Percentiles rank a stretch among this genome's conserved stretches.
phyloP scores from a whole-genome alignment of 2,329 filamentous ascomycete species.

The Pochonia chlamydosporia region DNA sequence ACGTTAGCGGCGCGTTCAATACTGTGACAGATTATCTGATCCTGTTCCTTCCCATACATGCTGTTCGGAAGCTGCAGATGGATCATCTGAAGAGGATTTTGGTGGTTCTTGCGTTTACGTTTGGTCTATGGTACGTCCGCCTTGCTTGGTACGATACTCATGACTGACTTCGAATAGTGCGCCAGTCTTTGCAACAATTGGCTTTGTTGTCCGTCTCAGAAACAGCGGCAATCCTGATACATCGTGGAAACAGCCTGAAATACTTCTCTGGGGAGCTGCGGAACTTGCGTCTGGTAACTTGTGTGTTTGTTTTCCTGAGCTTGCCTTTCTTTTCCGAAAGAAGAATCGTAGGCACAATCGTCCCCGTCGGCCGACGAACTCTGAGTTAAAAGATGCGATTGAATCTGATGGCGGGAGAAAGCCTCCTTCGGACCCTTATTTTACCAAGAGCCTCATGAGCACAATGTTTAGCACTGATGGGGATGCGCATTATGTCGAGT shows the following conservation, averaged over 20 bases:
- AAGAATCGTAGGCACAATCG: background rate
- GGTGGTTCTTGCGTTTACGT: conserved; percentile 6
- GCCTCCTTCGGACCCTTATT: background rate
- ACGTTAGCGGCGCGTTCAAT: conserved; percentile 9
- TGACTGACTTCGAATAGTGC: background rate
- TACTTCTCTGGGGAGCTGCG: conserved; percentile 8
- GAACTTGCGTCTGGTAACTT: conserved; percentile 8
- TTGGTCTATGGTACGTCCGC: conserved; percentile 6
- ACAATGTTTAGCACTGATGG: conserved; percentile 30
- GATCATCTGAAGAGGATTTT: conserved; percentile 2
- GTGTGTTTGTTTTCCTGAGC: conserved; percentile 9
- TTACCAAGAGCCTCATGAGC: conserved; percentile 6
- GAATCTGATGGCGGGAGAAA: background rate
- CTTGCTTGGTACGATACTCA: background rate
- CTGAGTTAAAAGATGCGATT: background rate
- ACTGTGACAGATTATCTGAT: conserved; percentile 6
- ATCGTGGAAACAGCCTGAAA: conserved; percentile 9
- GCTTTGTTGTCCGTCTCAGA: conserved; percentile 7
- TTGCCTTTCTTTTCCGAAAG: conserved; percentile 8
- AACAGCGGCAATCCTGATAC: conserved; percentile 8
- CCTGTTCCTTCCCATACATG: conserved; percentile 7
- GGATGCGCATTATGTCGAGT: background rate
- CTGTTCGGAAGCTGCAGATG: conserved; percentile 5
- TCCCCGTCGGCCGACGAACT: background rate
- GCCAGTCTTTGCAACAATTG: conserved; percentile 8